Evolutionary conservation across 768 basidiomycete genomes (phyloP).

Genomic region (Calocybe indica): DNA sequence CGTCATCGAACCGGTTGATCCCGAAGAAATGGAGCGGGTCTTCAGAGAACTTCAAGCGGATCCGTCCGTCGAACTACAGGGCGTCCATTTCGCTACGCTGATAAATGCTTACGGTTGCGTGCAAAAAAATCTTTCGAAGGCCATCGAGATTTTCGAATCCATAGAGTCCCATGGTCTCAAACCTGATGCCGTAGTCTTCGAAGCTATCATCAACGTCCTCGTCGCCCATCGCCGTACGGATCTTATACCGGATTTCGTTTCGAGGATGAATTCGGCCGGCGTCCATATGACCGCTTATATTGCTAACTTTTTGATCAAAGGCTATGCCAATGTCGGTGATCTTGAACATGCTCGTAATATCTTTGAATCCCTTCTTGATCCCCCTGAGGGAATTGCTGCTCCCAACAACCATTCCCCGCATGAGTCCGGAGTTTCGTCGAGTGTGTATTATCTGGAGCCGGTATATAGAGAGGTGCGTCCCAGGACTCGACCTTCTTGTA

Average conservation of each 20-base stretch:
- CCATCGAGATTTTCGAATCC: slow-evolving; percentile 71
- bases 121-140: slow-evolving; percentile 68
- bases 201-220: slow-evolving; percentile 84
- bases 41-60: slow-evolving; percentile 56
- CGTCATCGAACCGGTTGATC: slow-evolving; percentile 75
- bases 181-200: slow-evolving; percentile 81
- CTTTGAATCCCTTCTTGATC: slow-evolving; percentile 79
- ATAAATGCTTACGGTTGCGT: slow-evolving; percentile 88
- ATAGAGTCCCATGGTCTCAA: slow-evolving; percentile 45
- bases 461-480: slow-evolving; percentile 76
- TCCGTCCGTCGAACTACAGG: slow-evolving; percentile 32
- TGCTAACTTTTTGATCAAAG: slow-evolving; percentile 79
- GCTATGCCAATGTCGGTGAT: slow-evolving; percentile 59
- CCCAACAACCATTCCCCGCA: slow-evolving; percentile 83
- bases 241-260: slow-evolving; percentile 63
- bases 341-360: slow-evolving; percentile 67
- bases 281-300: slow-evolving; percentile 95
- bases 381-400: slow-evolving; percentile 80
- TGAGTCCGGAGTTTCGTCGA: slow-evolving; percentile 29
- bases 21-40: slow-evolving; percentile 61
- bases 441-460: slow-evolving; percentile 41
- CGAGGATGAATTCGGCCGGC: slow-evolving; percentile 51
- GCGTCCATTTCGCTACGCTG: slow-evolving; percentile 65
- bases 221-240: slow-evolving; percentile 75
- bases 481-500: slow-evolving; percentile 2